Evolutionary conservation across 768 basidiomycete species (phyloP).

Genomic region (Tylopilus rubrobrunneus): DNA sequence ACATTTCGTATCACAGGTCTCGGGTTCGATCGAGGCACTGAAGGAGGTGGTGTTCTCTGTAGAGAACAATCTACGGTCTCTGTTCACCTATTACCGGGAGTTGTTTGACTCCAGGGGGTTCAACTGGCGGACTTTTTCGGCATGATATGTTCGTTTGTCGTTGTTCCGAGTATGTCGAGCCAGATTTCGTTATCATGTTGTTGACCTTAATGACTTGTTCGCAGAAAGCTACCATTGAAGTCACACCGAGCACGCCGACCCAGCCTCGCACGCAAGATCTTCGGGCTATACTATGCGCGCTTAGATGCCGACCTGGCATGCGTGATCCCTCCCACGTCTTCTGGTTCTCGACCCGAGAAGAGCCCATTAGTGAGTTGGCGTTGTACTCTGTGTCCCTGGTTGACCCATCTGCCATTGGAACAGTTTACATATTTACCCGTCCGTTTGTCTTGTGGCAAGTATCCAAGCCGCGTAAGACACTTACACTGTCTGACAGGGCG

Average conservation of each 20-base stretch:
- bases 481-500: conserved; percentile 85
- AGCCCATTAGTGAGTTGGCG: conserved; percentile 72
- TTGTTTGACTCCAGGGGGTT: conserved; percentile 54
- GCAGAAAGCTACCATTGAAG: no score
- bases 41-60: conserved; percentile 55
- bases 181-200: no score
- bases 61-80: conserved; percentile 53
- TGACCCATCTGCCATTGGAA: conserved; percentile 3
- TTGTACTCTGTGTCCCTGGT: not conserved
- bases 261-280: conserved; percentile 93
- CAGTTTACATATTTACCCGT: conserved; percentile 82
- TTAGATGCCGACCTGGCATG: conserved; percentile 68
- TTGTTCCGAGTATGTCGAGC: conserved; percentile 53
- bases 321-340: conserved; percentile 70
- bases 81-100: conserved; percentile 79
- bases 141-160: conserved; percentile 60
- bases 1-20: conserved; percentile 36
- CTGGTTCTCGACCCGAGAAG: conserved; percentile 97
- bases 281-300: conserved; percentile 81
- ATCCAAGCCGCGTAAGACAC: conserved; percentile 72
- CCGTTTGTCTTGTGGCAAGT: conserved; percentile 92
- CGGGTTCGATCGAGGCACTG: conserved; percentile 58
- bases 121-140: conserved; percentile 85
- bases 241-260: conserved; percentile 24
- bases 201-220: no score